Evolutionary conservation across 2,329 filamentous ascomycete species (phyloP), one percentile per base, ranked within the genome.

Genomic region (Apiospora sp.): DNA sequence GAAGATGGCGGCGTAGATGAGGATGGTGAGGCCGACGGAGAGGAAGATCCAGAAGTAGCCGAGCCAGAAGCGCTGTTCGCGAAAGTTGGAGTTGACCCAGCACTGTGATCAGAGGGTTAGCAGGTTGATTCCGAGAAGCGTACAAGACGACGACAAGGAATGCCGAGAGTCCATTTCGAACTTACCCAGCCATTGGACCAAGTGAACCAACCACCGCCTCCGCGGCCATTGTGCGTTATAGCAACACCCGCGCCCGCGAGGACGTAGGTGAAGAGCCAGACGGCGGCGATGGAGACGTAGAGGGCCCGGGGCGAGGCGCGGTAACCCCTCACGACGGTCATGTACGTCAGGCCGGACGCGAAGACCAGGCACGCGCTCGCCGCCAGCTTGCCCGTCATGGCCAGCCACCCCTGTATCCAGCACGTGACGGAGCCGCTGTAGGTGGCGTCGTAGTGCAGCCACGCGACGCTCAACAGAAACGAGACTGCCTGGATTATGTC

Each of bases 281-380:
- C 80, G 1, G 77, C 73, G 1, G 79, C 75, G 19, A 93, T 86
- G 1, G 77, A 77, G 0, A 79, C 71, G 69, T 89, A 88, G 71
- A 94, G 88, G 0, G 79, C 80, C 70, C 80, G 81, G 1, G 87
- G 86, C 0, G 86, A 84, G 1, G 91, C 81, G 27, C 86, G 84
- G 69, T 87, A 89, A 13, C 87, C 84, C 49, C 85, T 84, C 1
- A 93, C 88, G 1, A 93, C 87, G 0, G 87, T 88, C 8, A 90
- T 83, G 75, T 92, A 93, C 0, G 92, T 93, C 78, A 93, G 91
- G 0, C 91, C 73, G 6, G 91, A 92, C 75, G 94, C 92, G 0
- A 85, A 83, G 2, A 90, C 87, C 75, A 93, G 91, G 79, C 92
- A 94, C 71, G 92, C 87, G 74, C 90, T 92, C 34, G 89, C 91